Base-by-base conservation (phyloP, 352 stramenopile species). In the Pythium sukuiense region DNA sequence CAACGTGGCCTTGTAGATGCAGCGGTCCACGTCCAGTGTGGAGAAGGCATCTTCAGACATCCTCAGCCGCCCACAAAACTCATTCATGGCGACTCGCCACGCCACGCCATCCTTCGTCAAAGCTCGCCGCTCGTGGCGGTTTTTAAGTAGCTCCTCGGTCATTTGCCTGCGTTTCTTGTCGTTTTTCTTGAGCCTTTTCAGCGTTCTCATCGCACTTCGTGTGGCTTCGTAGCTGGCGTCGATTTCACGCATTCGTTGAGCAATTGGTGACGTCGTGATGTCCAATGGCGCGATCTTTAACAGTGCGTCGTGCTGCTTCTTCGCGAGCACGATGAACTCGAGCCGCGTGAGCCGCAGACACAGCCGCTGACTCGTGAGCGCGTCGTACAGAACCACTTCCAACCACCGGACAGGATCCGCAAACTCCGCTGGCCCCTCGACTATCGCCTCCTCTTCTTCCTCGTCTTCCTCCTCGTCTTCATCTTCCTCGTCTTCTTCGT, bases 241-340 rank as follows among this genome's bases (percentile, higher is more conserved):
- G 0, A 81, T 61, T 5, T 57, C 63, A 2, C 24, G n/a, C 3
- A 73, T 29, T 1, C 45, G 65, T 30, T 71, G 49, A 0, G 53
- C 43, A 2, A 54, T 59, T 2, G 62, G 20, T 0, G 74, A 79
- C 11, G 61, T 62, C 1, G 43, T 11, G 29, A 81, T 65, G 30
- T 55, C 61, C n/a, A 89, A 65, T 20, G 81, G 53, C 3, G 75
- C 59, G 13, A 85, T 57, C 6, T 64, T 58, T 1, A 86, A 71
- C 37, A 82, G 75, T 9, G 76, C 73, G 13, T 86, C 78, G 27
- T 76, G 61, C 11, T 64, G 53, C 7, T 18, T n/a, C 58, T 87
- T 87, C 14, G 80, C 78, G 27, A 87, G 59, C 1, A 67, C 55
- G 2, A 89, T 58, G 65, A 67, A 81, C 46, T 85, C 76, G 6